A percentile compares a stretch with the other conserved stretches of the same genome.
phyloP scores from a whole-genome alignment of 192 early-diverging fungal genomes.

The Umbelopsis sp. region DNA sequence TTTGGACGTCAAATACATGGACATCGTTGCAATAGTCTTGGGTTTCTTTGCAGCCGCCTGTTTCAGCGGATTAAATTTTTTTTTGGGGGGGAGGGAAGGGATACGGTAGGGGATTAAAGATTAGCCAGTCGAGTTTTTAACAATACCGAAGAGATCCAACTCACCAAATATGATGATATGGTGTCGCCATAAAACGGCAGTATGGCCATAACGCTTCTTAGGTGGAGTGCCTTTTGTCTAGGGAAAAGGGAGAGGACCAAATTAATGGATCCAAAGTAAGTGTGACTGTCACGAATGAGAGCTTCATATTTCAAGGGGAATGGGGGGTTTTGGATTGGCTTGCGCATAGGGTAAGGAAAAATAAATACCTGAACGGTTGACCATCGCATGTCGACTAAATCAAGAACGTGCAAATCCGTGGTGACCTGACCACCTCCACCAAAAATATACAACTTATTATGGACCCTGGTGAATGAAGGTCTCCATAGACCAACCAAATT shows the following conservation, averaged over 20 bases:
- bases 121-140: conserved; percentile 21
- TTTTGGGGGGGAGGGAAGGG: neutral
- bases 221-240: conserved; percentile 49
- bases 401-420: conserved; percentile 57
- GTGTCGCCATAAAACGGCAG: conserved; percentile 56
- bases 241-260: neutral
- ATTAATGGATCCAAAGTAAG: neutral
- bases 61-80: neutral
- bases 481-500: conserved; percentile 58
- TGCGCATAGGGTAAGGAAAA: neutral
- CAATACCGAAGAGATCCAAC: conserved; percentile 19
- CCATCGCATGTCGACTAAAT: conserved; percentile 51
- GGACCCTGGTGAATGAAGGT: conserved; percentile 53
- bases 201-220: conserved; percentile 59
- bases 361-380: conserved; percentile 46
- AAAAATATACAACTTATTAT: conserved; percentile 54
- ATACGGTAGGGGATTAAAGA: conserved; percentile 14
- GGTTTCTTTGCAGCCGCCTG: conserved; percentile 55
- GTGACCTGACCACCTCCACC: conserved; percentile 59
- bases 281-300: neutral
- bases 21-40: conserved; percentile 59
- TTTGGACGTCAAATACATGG: conserved; percentile 56
- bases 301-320: conserved; percentile 20
- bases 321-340: neutral
- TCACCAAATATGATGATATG: conserved; percentile 56